These are phyloP conservation scores for Pleurozium schreberi DNA, from an alignment of 225 moss, liverwort and hornwort genomes.

Conservation along the genomic window DNA sequence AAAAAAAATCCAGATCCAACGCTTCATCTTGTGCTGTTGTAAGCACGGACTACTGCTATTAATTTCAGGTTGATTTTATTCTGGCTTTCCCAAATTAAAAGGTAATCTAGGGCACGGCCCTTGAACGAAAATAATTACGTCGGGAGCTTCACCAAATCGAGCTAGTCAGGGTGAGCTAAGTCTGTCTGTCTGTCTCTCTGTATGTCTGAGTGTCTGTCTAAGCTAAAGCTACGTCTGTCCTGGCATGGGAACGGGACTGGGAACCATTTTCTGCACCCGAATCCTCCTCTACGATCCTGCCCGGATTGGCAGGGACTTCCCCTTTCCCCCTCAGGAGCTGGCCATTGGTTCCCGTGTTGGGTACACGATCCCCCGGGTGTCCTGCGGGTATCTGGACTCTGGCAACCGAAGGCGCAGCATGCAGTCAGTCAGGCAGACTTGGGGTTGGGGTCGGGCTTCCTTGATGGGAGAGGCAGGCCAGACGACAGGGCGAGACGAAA, in stretches of 20 bases:
- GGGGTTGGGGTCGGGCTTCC: neutral
- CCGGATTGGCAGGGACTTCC: slow-evolving; percentile 2
- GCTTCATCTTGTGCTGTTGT: neutral
- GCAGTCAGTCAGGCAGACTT: neutral
- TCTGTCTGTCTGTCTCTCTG: neutral
- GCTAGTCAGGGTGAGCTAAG: neutral
- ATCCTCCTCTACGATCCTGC: slow-evolving; percentile 9
- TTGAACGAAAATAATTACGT: neutral
- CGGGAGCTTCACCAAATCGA: neutral
- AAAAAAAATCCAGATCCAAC: too few species aligned
- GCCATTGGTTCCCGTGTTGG: neutral
- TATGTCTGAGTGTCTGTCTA: neutral
- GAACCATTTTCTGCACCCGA: neutral
- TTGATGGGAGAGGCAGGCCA: neutral
- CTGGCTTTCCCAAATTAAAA: neutral
- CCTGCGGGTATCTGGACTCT: slow-evolving; percentile 5
- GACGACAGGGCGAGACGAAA: neutral
- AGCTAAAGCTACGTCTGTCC: neutral
- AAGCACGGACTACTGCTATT: neutral
- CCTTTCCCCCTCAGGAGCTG: neutral
- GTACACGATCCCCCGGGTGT: slow-evolving; percentile 7
- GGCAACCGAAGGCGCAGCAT: neutral
- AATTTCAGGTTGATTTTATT: neutral
- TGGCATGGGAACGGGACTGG: neutral
- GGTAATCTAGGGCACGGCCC: neutral